Percentiles rank a stretch among this genome's conserved stretches.
Conservation (phyloP, 2,329 filamentous ascomycete species). For the Cercospora sp. region DNA sequence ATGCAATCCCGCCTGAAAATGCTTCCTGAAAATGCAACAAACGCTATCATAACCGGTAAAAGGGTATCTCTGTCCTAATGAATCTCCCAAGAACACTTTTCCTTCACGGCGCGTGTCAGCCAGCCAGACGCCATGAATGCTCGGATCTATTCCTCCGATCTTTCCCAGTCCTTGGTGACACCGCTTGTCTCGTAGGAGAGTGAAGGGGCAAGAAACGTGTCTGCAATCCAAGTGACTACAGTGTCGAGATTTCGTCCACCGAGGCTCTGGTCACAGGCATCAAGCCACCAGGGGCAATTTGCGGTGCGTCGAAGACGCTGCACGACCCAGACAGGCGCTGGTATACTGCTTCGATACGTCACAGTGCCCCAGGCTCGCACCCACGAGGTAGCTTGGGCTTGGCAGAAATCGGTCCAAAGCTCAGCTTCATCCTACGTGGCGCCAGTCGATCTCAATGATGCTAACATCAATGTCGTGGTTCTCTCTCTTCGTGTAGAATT, state of each 20-base stretch:
- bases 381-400: not conserved
- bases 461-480: constrained; percentile 19
- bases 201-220: not conserved
- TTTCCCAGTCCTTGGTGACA: not conserved
- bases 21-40: not conserved
- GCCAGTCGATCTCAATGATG: constrained; percentile 36
- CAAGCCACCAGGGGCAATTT: not conserved
- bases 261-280: not conserved
- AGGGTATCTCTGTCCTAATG: not conserved
- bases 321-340: not conserved
- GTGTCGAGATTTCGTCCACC: not conserved
- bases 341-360: not conserved
- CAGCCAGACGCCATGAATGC: not conserved
- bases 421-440: constrained; percentile 16
- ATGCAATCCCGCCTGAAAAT: not conserved
- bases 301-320: not conserved
- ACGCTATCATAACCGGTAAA: not conserved
- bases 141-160: not conserved
- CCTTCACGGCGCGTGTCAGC: not conserved
- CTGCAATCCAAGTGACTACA: not conserved
- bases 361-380: not conserved
- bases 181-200: not conserved
- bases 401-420: not conserved
- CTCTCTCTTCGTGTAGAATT: constrained; percentile 33
- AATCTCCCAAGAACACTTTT: not conserved